Percentiles rank a stretch among this genome's conserved stretches.
These are phyloP conservation scores for Fraxinus floribunda DNA, from an alignment of 305 asterid genomes.

Conservation along the genomic window DNA sequence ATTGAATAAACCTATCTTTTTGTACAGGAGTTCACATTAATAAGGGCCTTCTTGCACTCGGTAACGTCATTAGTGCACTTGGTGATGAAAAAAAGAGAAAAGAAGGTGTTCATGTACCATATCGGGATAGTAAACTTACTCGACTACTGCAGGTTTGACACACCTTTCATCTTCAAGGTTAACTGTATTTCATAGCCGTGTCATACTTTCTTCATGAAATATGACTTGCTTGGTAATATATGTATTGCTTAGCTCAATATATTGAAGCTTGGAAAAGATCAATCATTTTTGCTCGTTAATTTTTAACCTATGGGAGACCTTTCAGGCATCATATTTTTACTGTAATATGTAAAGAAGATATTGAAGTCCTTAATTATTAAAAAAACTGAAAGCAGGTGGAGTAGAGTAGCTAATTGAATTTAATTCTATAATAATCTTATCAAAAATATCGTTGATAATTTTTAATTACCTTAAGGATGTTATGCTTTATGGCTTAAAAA, in stretches of 20 bases:
- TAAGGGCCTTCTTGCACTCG: slow-evolving; percentile 97
- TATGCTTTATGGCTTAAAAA: background rate
- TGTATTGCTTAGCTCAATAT: background rate
- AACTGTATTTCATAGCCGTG: background rate
- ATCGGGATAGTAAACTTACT: slow-evolving; percentile 99
- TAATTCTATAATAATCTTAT: background rate
- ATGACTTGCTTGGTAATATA: background rate
- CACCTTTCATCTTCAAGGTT: slow-evolving; percentile 7
- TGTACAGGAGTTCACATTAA: slow-evolving; percentile 93
- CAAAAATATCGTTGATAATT: background rate
- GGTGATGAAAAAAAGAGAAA: slow-evolving; percentile 97
- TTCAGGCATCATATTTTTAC: background rate
- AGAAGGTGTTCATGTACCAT: slow-evolving; percentile 97
- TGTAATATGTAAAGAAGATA: background rate
- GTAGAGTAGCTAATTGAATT: background rate
- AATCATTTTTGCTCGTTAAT: background rate
- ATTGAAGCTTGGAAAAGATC: background rate
- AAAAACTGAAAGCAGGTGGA: background rate
- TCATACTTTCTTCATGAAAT: background rate
- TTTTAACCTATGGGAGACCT: background rate
- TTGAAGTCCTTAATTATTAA: background rate
- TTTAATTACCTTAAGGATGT: background rate
- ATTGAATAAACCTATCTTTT: slow-evolving; percentile 12
- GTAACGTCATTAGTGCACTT: slow-evolving; percentile 96
- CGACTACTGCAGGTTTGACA: slow-evolving; percentile 86